These are phyloP conservation scores for Coffea eugenioides DNA, from an alignment of 257 asterid species.

Conservation along the genomic window DNA sequence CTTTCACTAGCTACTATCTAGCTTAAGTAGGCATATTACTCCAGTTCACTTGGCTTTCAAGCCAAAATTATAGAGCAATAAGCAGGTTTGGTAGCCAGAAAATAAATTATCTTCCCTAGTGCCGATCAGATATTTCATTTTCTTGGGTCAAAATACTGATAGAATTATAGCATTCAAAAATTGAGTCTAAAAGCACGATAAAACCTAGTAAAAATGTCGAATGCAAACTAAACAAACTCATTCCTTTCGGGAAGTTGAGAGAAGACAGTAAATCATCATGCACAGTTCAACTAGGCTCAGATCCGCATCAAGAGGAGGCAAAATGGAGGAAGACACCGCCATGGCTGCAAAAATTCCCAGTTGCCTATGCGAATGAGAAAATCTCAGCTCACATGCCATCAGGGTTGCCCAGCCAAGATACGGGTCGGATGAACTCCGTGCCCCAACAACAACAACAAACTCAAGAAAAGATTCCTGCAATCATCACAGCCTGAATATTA, in stretches of 20 bases:
- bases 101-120: background rate
- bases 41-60: too few species aligned
- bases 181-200: too few species aligned
- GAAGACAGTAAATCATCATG: background rate
- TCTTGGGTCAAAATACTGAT: too few species aligned
- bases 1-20: too few species aligned
- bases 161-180: too few species aligned
- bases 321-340: slow-evolving; percentile 8
- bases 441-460: background rate
- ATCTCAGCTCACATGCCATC: slow-evolving; percentile 6
- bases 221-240: background rate
- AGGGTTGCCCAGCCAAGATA: slow-evolving; percentile 14
- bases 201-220: background rate
- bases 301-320: background rate
- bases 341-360: slow-evolving; percentile 35
- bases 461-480: background rate
- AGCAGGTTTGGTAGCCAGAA: too few species aligned
- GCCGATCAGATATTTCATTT: background rate
- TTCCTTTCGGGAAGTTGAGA: background rate
- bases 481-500: slow-evolving; percentile 26
- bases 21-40: background rate
- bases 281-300: slow-evolving; percentile 20
- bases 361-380: slow-evolving; percentile 1
- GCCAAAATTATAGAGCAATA: too few species aligned
- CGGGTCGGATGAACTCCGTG: slow-evolving; percentile 1